Percentiles rank a stretch among this genome's conserved stretches.
phyloP scores from a whole-genome alignment of 495 filamentous ascomycete species.

The Aspergillus carlsbadensis region DNA sequence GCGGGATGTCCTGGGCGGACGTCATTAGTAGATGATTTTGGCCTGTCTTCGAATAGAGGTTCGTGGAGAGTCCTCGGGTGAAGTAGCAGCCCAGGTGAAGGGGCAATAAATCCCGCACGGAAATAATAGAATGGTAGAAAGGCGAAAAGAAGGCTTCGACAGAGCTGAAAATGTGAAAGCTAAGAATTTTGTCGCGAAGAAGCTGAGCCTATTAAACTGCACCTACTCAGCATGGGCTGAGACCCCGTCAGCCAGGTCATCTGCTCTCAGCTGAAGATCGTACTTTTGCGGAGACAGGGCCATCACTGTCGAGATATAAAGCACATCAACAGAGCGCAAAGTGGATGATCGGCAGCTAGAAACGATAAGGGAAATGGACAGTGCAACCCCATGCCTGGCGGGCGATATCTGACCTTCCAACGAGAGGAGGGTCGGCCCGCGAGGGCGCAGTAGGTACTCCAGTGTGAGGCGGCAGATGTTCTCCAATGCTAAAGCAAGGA shows the following conservation, averaged over 20 bases:
- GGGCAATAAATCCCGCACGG: background rate
- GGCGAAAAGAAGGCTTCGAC: background rate
- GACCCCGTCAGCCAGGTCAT: slow-evolving; percentile 10
- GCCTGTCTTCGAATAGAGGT: no score
- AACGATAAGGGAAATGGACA: slow-evolving; percentile 8
- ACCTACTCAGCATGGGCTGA: background rate
- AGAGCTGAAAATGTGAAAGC: slow-evolving; percentile 6
- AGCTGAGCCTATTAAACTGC: slow-evolving; percentile 6
- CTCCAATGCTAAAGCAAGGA: slow-evolving; percentile 11
- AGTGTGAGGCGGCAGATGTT: slow-evolving; percentile 4
- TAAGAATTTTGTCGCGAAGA: background rate
- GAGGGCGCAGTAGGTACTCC: slow-evolving; percentile 11
- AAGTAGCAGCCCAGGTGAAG: background rate
- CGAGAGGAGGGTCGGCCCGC: slow-evolving; percentile 15
- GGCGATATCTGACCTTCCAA: background rate
- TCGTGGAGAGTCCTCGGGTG: no score
- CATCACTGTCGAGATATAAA: background rate
- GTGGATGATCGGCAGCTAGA: slow-evolving; percentile 11
- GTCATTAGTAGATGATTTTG: no score
- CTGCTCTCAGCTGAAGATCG: slow-evolving; percentile 1
- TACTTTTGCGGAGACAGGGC: slow-evolving; percentile 1
- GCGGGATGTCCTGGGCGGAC: no score
- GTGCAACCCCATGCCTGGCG: slow-evolving; percentile 4
- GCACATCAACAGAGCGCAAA: background rate
- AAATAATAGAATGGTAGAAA: background rate